Evolutionary conservation across 2,329 filamentous ascomycete genomes (phyloP), one percentile per base, ranked within the genome.

Genomic region (Gremmenia infestans): DNA sequence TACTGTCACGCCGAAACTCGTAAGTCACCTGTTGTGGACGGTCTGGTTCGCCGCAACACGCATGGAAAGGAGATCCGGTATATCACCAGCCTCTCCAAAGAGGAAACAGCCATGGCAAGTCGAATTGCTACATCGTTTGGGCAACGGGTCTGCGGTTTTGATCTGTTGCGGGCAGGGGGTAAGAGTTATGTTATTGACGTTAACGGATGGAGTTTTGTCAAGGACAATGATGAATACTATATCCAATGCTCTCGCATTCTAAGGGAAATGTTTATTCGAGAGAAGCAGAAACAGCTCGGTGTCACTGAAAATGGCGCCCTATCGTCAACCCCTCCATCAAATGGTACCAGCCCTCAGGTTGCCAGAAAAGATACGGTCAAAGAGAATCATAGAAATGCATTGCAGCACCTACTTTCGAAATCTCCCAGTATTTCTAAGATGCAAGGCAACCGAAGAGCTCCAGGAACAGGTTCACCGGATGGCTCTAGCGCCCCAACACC

Each of bases 201-300:
- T 65, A 99, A 99, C 71, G 94, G 94, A 12, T 99, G 95, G 95
- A 97, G 93, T 69, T 99, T 99, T 67, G 94, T 99, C 71, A 99
- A 99, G 72, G 95, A 99, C 71, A 99, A 99, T 67, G 93, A 97
- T 60, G 92, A 96, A 58, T 99, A 99, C 72, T 99, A 99, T 71
- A 89, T 97, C 67, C 90, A 91, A 67, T 94, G 88, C 64, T 85
- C 94, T 22, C 86, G 79, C 57, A 96, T 97, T 49, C 76, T 99
- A 51, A 89, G 86, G 68, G 87, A 94, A 6, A 89, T 95, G 69
- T 97, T 99, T 63, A 78, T 95, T 61, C 84, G 84, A 61, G 93
- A 97, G 71, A 90, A 86, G 67, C 73, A 83, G 52, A 81, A 83
- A 39, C 81, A 79, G 63, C 73, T 74, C 53, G 65, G 62, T 14